These are phyloP conservation scores for Trebouxia sp. DNA, from an alignment of 139 green algal genomes.

Conservation along the genomic window DNA sequence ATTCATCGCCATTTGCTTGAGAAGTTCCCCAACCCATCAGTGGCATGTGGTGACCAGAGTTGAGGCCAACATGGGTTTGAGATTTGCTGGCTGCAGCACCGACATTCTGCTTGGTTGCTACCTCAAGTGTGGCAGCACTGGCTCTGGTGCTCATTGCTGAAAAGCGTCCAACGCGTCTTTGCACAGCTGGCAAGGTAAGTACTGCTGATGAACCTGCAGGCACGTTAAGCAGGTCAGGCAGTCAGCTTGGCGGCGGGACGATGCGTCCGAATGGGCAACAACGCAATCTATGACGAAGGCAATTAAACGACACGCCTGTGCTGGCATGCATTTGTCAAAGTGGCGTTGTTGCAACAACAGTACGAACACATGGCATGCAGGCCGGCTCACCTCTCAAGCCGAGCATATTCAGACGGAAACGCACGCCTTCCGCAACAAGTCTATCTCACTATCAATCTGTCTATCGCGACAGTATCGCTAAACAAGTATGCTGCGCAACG, in stretches of 20 bases:
- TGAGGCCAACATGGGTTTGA: conserved; percentile 23
- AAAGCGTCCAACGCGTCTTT: background rate
- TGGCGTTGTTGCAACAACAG: background rate
- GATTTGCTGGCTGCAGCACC: conserved; percentile 17
- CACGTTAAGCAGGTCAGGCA: background rate
- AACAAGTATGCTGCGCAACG: no score
- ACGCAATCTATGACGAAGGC: background rate
- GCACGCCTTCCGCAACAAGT: no score
- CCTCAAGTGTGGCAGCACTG: conserved; percentile 5
- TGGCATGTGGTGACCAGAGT: conserved; percentile 22
- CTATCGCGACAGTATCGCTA: no score
- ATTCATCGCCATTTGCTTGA: background rate
- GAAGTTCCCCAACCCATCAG: conserved; percentile 15
- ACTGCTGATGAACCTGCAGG: conserved; percentile 3
- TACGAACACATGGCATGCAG: no score
- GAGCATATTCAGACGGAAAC: no score
- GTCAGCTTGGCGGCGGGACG: no score
- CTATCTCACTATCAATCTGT: no score
- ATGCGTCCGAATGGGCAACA: background rate
- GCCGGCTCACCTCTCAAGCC: no score
- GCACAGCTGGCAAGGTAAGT: background rate
- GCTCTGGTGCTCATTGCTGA: background rate
- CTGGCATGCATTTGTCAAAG: background rate
- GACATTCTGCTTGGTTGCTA: conserved; percentile 6
- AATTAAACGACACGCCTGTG: background rate